Evolutionary conservation across 2,329 filamentous ascomycete genomes (phyloP), one percentile per base, ranked within the genome.

Genomic region (Xenosphaeropsis pyriputrescens): DNA sequence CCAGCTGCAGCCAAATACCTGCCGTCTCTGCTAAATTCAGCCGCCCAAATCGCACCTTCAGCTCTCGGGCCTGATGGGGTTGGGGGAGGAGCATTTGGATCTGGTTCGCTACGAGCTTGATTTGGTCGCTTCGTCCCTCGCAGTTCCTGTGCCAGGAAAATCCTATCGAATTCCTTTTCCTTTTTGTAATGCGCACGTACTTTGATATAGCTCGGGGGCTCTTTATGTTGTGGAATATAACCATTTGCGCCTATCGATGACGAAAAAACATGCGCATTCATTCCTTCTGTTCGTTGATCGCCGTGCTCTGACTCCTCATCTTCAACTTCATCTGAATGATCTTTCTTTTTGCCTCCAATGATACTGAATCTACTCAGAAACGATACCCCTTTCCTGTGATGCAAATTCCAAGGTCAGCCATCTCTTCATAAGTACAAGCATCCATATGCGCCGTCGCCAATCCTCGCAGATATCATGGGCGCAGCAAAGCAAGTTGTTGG

Each of bases 101-200:
- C 53, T 11, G 49, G 43, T 26, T 46, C 16, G 39, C 49, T 49
- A 34, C 46, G 42, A 3, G 45, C 32, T 6, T 40, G 18, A 47
- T 44, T 66, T 6, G 62, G 34, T 2, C 56, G 52, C n/a, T 63
- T 66, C 1, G 69, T 69, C n/a, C 77, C 72, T 26, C 68, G 65
- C n/a, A 96, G 63, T 57, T 96, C 83, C 59, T 98, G 91, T 2
- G 91, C 88, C 3, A 96, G 70, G 54, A 98, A 98, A 41, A 94
- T 66, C 34, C 78, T 79, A 54, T 91, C 77, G 53, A 96, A 95
- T 38, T 89, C 81, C 48, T 75, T 77, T 16, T 70, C 65, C 51
- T 81, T 86, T 59, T 93, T 94, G 57, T 86, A 76, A 52, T 85
- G 78, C 2, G 79, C 64, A 45, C 79, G 76, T 42, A 94, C 80